These are phyloP conservation scores for Fusarium hostae DNA, from an alignment of 2,329 filamentous ascomycete species.

Conservation along the genomic window DNA sequence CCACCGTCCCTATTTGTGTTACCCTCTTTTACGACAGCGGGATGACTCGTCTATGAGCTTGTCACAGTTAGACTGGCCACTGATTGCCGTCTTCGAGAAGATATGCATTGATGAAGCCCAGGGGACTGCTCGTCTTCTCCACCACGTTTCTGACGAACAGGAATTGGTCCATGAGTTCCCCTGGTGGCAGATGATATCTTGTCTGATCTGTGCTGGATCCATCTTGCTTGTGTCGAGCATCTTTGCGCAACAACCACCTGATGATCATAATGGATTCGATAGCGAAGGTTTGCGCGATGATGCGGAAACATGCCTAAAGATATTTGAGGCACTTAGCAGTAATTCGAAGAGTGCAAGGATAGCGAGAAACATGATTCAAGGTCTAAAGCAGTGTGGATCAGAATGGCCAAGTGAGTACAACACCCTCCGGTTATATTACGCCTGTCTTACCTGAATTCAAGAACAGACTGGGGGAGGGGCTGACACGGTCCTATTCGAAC, in stretches of 20 bases:
- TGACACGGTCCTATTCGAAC: not conserved
- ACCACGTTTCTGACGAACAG: not conserved
- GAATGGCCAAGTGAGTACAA: not conserved
- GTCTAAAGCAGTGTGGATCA: not conserved
- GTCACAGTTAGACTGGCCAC: not conserved
- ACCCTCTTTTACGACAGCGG: not conserved
- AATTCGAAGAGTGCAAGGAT: not conserved
- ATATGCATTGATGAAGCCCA: not conserved
- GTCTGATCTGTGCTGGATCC: not conserved
- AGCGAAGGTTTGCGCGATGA: not conserved
- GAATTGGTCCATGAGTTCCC: not conserved
- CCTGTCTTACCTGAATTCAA: not conserved
- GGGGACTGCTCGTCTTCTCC: not conserved
- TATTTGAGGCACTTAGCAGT: not conserved
- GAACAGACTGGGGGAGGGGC: not conserved
- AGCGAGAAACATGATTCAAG: not conserved
- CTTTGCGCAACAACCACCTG: not conserved
- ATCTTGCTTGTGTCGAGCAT: not conserved
- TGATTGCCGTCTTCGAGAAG: not conserved
- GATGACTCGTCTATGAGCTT: not conserved
- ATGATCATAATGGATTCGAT: not conserved
- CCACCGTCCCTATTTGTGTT: not conserved
- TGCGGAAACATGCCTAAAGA: not conserved
- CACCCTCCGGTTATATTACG: not conserved
- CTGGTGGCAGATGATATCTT: not conserved